Conservation (phyloP, 768 basidiomycete species). For the Podaxis pistillaris region DNA sequence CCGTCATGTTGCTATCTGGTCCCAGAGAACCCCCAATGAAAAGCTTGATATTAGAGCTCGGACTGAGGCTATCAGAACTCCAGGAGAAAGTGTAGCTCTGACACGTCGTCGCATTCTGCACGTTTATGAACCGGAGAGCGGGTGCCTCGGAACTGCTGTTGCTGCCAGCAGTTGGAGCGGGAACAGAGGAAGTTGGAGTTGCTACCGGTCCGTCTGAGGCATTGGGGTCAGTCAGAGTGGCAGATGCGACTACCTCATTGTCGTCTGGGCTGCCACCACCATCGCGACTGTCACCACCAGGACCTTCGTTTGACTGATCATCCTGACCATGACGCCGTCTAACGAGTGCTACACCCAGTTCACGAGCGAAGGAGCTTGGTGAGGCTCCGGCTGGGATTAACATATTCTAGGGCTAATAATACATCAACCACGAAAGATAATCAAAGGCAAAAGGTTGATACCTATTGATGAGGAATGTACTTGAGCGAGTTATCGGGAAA, state of each 20-base stretch:
- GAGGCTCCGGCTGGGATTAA: background rate
- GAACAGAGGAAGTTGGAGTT: background rate
- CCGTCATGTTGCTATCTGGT: conserved; percentile 4
- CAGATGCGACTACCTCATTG: background rate
- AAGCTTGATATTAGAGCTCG: conserved; percentile 19
- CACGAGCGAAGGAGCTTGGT: background rate
- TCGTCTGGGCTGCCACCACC: background rate
- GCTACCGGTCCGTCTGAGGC: background rate
- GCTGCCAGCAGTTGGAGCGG: background rate
- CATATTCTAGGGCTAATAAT: background rate
- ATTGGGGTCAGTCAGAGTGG: background rate
- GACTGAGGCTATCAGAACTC: conserved; percentile 16
- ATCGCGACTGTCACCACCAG: background rate
- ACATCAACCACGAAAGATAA: background rate
- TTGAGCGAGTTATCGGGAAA: background rate
- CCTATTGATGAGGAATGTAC: background rate
- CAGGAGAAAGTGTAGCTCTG: conserved; percentile 24
- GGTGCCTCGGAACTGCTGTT: conserved; percentile 5
- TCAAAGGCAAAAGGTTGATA: background rate
- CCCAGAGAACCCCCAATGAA: conserved; percentile 4
- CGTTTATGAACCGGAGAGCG: conserved; percentile 23
- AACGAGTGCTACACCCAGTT: background rate
- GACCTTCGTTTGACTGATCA: background rate
- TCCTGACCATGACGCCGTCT: background rate
- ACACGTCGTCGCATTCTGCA: conserved; percentile 29